phyloP scores from a whole-genome alignment of 2,329 filamentous ascomycete species.

The Curvularia spicifera region DNA sequence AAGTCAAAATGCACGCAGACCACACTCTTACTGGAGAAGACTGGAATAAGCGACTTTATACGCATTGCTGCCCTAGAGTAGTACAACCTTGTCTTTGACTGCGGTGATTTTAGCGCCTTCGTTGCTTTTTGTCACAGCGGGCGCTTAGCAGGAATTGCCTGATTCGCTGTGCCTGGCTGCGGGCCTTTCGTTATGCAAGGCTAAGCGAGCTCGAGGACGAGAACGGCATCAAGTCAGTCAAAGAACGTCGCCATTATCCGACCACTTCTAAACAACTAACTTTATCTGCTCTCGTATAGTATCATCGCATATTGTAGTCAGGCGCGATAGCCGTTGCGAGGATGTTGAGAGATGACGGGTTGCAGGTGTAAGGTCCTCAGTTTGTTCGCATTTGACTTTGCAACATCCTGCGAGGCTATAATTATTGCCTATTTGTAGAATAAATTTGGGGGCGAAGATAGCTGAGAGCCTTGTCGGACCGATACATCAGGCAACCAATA shows the following conservation, averaged over 20 bases:
- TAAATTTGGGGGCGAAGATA: neutral
- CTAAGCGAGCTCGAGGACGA: neutral
- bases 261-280: neutral
- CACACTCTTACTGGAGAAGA: neutral
- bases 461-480: neutral
- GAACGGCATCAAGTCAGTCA: neutral
- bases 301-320: neutral
- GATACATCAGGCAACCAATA: neutral
- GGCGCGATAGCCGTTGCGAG: neutral
- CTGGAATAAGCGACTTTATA: neutral
- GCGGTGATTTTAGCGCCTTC: slow-evolving; percentile 1
- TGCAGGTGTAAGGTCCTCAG: neutral
- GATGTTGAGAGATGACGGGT: neutral
- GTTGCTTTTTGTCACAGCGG: neutral
- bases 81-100: neutral
- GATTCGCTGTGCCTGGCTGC: neutral
- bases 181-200: neutral
- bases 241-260: neutral
- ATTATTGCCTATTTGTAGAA: neutral
- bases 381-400: neutral
- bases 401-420: neutral
- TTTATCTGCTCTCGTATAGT: neutral
- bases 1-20: neutral
- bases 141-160: neutral
- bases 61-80: neutral